phyloP scores from a whole-genome alignment of 23 red algal genomes.

The Gracilaria caudata region DNA sequence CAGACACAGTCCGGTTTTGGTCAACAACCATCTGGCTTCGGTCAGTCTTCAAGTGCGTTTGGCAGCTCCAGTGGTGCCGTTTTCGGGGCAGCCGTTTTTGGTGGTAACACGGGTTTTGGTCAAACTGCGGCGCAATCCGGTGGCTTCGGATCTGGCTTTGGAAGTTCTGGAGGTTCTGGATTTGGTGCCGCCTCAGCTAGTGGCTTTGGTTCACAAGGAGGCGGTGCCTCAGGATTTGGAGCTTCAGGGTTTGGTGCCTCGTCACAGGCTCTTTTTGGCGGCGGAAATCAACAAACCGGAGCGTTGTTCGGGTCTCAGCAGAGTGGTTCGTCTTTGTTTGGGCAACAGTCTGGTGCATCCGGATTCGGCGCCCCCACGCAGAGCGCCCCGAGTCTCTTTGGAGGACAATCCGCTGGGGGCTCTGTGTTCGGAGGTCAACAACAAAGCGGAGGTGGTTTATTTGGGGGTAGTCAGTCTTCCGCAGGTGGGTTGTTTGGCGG shows the following conservation, averaged over 20 bases:
- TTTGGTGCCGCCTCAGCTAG: slow-evolving; percentile 10
- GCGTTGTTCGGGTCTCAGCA: slow-evolving; percentile 15
- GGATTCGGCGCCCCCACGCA: slow-evolving; percentile 35
- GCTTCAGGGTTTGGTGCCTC: slow-evolving; percentile 12
- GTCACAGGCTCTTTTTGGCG: slow-evolving; percentile 40
- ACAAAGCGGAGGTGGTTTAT: slow-evolving; percentile 20
- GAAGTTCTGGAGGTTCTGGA: not conserved
- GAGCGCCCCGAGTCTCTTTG: slow-evolving; percentile 33
- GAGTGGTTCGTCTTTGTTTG: not conserved
- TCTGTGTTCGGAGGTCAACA: slow-evolving; percentile 26
- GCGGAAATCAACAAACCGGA: slow-evolving; percentile 10
- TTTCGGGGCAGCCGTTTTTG: slow-evolving; percentile 12
- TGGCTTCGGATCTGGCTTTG: slow-evolving; percentile 5
- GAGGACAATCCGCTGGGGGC: slow-evolving; percentile 15
- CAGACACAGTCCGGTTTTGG: slow-evolving; percentile 38
- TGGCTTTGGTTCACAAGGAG: slow-evolving; percentile 12
- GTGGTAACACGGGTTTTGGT: slow-evolving; percentile 4
- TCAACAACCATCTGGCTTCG: slow-evolving; percentile 24
- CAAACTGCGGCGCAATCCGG: slow-evolving; percentile 1
- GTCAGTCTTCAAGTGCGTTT: slow-evolving; percentile 5
- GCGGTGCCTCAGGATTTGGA: slow-evolving; percentile 24
- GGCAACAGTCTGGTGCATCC: slow-evolving; percentile 42
- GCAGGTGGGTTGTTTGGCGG: not conserved
- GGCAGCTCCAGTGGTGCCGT: not conserved
- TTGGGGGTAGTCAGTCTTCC: slow-evolving; percentile 4